phyloP scores from a whole-genome alignment of 495 filamentous ascomycete genomes.

The Wilcoxina mikolae region DNA sequence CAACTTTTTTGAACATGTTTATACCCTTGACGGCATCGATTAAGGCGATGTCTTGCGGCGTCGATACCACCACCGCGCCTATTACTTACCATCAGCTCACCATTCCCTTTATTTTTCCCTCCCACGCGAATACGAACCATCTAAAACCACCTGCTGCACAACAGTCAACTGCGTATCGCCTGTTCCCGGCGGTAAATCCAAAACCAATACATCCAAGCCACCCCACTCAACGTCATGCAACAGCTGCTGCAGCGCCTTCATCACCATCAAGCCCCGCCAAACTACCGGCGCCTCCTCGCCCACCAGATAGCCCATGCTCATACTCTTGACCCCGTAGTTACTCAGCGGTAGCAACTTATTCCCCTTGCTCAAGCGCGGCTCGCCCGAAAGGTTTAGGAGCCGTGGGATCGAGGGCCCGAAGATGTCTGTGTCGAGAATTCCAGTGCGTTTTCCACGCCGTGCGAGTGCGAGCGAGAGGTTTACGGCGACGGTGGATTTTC shows the following conservation, averaged over 20 bases:
- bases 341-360: slow-evolving; percentile 59
- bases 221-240: slow-evolving; percentile 90
- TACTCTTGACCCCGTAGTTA: slow-evolving; percentile 93
- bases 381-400: slow-evolving; percentile 60
- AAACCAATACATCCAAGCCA: slow-evolving; percentile 63
- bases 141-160: slow-evolving; percentile 73
- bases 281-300: slow-evolving; percentile 67
- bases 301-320: slow-evolving; percentile 95
- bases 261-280: slow-evolving; percentile 94
- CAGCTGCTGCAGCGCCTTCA: slow-evolving; percentile 91
- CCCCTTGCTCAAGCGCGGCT: slow-evolving; percentile 42
- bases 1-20: slow-evolving; percentile 75
- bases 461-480: slow-evolving; percentile 82
- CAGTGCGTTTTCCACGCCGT: slow-evolving; percentile 58
- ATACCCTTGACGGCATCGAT: slow-evolving; percentile 81
- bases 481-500: slow-evolving; percentile 89
- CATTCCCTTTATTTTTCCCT: not conserved
- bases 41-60: slow-evolving; percentile 79
- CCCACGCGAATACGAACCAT: slow-evolving; percentile 36
- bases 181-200: slow-evolving; percentile 88
- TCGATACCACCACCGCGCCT: slow-evolving; percentile 81
- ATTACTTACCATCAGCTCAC: not conserved
- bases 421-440: slow-evolving; percentile 89
- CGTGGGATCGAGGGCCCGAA: slow-evolving; percentile 93
- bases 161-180: slow-evolving; percentile 90